A percentile compares a stretch with the other conserved stretches of the same genome.
These are phyloP conservation scores for Verbascum thapsus DNA, from an alignment of 257 asterid species.

Conservation along the genomic window DNA sequence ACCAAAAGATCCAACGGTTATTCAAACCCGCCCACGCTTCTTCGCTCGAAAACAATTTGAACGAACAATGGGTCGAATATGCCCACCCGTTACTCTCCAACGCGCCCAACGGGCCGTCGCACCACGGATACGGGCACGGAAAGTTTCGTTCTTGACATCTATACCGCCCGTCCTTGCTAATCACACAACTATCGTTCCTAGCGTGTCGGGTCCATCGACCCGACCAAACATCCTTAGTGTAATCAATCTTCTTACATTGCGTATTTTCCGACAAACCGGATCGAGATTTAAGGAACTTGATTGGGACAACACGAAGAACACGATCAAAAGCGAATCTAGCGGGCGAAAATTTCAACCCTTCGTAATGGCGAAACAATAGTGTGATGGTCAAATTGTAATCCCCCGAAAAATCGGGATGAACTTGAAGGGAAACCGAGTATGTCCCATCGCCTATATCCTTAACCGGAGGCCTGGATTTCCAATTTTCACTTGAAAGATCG, in stretches of 20 bases:
- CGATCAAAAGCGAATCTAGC: constrained; percentile 53
- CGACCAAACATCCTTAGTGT: constrained; percentile 61
- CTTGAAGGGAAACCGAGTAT: constrained; percentile 59
- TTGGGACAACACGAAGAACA: constrained; percentile 52
- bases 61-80: constrained; percentile 82
- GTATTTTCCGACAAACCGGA: constrained; percentile 37
- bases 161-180: constrained; percentile 66
- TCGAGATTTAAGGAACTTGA: constrained; percentile 44
- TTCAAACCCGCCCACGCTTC: constrained; percentile 69
- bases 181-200: constrained; percentile 56
- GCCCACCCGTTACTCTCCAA: constrained; percentile 91
- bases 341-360: constrained; percentile 71
- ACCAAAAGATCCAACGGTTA: constrained; percentile 86
- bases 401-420: constrained; percentile 75
- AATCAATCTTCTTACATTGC: constrained; percentile 55
- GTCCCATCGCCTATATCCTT: constrained; percentile 65
- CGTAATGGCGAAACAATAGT: constrained; percentile 58
- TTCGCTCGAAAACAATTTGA: constrained; percentile 49
- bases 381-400: constrained; percentile 71
- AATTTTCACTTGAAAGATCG: constrained; percentile 71
- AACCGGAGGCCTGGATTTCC: constrained; percentile 89
- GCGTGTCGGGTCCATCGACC: constrained; percentile 90
- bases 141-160: constrained; percentile 58
- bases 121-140: constrained; percentile 76
- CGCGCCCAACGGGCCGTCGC: constrained; percentile 61